These are phyloP conservation scores for Takakia lepidozioides DNA, from an alignment of 225 moss, liverwort and hornwort genomes.

Conservation along the genomic window DNA sequence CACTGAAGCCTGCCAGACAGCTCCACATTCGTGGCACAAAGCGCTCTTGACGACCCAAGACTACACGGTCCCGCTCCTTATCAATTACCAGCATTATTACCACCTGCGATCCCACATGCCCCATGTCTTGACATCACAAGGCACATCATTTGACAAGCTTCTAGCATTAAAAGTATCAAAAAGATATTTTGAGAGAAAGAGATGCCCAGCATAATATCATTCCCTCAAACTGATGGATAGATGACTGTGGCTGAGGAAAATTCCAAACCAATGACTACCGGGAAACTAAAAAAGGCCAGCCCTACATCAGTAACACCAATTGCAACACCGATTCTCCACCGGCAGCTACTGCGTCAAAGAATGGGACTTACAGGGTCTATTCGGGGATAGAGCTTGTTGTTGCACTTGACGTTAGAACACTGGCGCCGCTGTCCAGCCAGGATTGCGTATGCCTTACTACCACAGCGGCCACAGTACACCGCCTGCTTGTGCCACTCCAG, in stretches of 20 bases:
- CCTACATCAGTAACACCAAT: too few relatives aligned
- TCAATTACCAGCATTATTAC: slow-evolving; percentile 97
- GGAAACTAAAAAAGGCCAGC: too few relatives aligned
- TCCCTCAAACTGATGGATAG: too few relatives aligned
- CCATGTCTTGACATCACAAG: too few relatives aligned
- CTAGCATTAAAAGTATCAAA: too few relatives aligned
- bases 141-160: too few relatives aligned
- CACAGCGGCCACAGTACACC: slow-evolving; percentile 73
- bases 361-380: slow-evolving; percentile 57
- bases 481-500: slow-evolving; percentile 92
- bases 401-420: slow-evolving; percentile 63
- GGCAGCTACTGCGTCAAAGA: too few relatives aligned
- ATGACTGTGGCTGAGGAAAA: background rate
- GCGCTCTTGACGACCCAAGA: slow-evolving; percentile 75
- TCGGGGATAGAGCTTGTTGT: slow-evolving; percentile 73
- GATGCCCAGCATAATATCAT: too few relatives aligned
- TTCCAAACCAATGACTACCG: too few relatives aligned
- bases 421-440: slow-evolving; percentile 81
- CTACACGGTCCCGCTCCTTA: slow-evolving; percentile 71
- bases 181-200: too few relatives aligned
- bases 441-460: slow-evolving; percentile 48
- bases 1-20: slow-evolving; percentile 89
- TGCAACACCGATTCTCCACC: too few relatives aligned
- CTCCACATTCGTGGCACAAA: slow-evolving; percentile 83
- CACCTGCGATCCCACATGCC: slow-evolving; percentile 35